phyloP scores from a whole-genome alignment of 345 rosid species.

The Gossypium rotundifolium region DNA sequence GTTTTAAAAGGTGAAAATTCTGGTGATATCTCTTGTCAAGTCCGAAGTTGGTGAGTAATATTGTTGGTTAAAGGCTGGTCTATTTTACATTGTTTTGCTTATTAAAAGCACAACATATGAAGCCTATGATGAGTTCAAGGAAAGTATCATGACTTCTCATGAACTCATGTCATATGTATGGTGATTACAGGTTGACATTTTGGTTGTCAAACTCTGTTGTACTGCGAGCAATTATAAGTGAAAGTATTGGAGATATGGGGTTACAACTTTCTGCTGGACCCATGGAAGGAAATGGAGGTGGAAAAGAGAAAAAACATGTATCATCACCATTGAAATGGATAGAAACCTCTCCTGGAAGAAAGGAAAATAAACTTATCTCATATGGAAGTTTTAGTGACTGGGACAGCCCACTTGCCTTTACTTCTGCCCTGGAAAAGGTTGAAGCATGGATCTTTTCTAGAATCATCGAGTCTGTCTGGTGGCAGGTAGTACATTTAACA shows the following conservation, averaged over 20 bases:
- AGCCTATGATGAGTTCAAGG: background rate
- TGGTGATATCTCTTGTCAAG: background rate
- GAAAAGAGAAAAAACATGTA: slow-evolving; percentile 29
- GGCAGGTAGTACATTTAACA: slow-evolving; percentile 59
- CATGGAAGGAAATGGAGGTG: slow-evolving; percentile 28
- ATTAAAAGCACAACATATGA: background rate
- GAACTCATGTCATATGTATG: slow-evolving; percentile 6
- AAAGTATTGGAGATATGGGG: slow-evolving; percentile 32
- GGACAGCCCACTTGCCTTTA: slow-evolving; percentile 55
- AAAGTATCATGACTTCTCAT: slow-evolving; percentile 5
- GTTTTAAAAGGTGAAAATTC: background rate
- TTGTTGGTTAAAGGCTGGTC: background rate
- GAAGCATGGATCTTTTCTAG: slow-evolving; percentile 96
- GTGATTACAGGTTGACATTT: slow-evolving; percentile 69
- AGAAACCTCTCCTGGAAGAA: slow-evolving; percentile 37
- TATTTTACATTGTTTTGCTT: background rate
- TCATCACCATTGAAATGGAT: slow-evolving; percentile 60
- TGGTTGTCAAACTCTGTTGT: slow-evolving; percentile 88
- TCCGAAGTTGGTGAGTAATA: background rate
- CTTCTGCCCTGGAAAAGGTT: slow-evolving; percentile 65
- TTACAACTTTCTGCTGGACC: slow-evolving; percentile 30
- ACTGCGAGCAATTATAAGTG: slow-evolving; percentile 63
- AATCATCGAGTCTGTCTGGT: slow-evolving; percentile 84
- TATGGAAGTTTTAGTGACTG: slow-evolving; percentile 36
- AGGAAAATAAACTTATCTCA: slow-evolving; percentile 26